phyloP scores from a whole-genome alignment of 169 alveolate species.

The Prorocentrum cordatum region DNA sequence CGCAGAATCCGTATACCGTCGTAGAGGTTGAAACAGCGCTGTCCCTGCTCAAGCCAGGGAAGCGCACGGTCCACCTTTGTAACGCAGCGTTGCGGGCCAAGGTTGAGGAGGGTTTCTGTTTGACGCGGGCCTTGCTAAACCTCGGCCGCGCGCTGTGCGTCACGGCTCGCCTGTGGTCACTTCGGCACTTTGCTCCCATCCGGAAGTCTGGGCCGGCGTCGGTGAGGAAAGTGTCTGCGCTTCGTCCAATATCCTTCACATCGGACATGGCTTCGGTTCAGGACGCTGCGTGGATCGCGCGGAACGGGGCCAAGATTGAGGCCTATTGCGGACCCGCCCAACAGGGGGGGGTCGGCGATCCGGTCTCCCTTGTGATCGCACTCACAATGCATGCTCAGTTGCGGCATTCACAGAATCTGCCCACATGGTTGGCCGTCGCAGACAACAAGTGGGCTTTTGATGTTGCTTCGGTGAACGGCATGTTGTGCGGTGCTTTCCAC shows the following conservation, averaged over 20 bases:
- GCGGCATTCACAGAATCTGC: not conserved
- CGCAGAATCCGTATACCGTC: too few species aligned
- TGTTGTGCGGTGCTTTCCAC: not conserved
- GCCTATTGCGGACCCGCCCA: not conserved
- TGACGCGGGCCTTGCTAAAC: too few species aligned
- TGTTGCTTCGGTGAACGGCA: not conserved
- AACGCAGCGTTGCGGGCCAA: too few species aligned
- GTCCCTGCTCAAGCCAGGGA: too few species aligned
- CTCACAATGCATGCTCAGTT: not conserved
- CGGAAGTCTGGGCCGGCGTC: not conserved
- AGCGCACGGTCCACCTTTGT: too few species aligned
- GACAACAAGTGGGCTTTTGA: conserved; percentile 13
- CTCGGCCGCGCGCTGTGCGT: too few species aligned
- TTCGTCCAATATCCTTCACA: not conserved
- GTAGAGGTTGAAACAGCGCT: too few species aligned
- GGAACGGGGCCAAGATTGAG: not conserved
- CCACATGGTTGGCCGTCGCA: not conserved
- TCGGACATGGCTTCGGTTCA: not conserved
- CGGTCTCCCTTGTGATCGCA: not conserved
- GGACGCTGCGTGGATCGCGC: not conserved
- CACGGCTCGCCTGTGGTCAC: too few species aligned
- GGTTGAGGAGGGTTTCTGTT: too few species aligned
- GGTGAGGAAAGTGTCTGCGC: not conserved
- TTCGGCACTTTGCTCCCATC: not conserved
- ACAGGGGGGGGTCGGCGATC: not conserved